Base-by-base conservation (phyloP, 2,329 filamentous ascomycete species). In the Davidsoniella australis region DNA sequence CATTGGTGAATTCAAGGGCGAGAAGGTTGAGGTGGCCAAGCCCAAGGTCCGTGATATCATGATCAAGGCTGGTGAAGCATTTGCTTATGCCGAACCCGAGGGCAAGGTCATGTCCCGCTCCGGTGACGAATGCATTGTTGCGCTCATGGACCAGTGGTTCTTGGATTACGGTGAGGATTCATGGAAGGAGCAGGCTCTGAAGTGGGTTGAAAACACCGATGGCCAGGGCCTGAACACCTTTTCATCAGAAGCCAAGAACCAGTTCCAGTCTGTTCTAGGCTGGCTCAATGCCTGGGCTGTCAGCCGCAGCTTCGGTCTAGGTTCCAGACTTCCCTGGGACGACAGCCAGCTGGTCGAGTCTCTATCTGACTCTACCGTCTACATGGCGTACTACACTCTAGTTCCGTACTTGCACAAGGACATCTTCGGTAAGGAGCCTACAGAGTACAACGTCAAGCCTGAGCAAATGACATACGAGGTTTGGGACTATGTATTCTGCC, bases 251-350 rank as follows among this genome's bases (percentile, higher is more conserved):
- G 81, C 85, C 45, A 82, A 79, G 64, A 76, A 88, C 61, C 77
- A 76, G 5, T 94, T 96, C 62, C 78, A 87, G 63, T 80, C 82
- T 56, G 88, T 89, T 38, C 71, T 98, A 41, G 79, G 82, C 63
- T 98, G 91, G 91, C 73, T 98, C 54, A 86, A 85, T 62, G 85
- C 91, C 63, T 98, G 91, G 91, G 89, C 91, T 40, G 95, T 88
- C 61, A 85, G 86, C 46, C 76, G 91, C 62, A 85, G 83, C 7
- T 98, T 87, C 58, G 91, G 91, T 61, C 75, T 96, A 44, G 91
- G 91, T 43, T 91, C 89, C 4, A 91, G 87, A 67, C 76, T 98
- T 42, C 91, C 91, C 8, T 98, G 91, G 88, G 91, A 96, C 58
- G 75, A 76, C 48, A 75, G 82, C 56, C 91, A 93, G 69, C 72